Base-by-base conservation (phyloP, 106 monocot species). In the Dendrobium huoshanense region DNA sequence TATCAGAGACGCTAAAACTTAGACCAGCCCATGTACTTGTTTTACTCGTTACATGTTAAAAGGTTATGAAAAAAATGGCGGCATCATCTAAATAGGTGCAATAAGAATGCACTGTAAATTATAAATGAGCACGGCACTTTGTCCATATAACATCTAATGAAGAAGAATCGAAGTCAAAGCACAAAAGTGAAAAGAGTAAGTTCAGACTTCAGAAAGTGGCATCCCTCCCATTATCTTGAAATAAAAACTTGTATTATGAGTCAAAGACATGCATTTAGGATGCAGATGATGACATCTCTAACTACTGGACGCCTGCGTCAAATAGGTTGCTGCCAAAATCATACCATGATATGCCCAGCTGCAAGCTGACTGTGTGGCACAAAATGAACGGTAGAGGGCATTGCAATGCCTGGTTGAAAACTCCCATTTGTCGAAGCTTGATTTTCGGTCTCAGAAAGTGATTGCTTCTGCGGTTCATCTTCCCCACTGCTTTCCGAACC, bases 401-500 rank as follows among this genome's bases (percentile, higher is more conserved):
- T 68, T 58, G 82, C 44, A 51, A 83, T 61, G 15, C 80, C 77
- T 41, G 87, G 67, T 75, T 87, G 78, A 22, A 70, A 81, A 42
- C 73, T 83, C 58, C 51, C 78, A 77, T 13, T 77, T 41, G 76
- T 31, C 31, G 51, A 27, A 51, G 67, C 44, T 27, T 83, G 82
- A 20, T 81, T 31, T 72, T 81, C 87, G 73, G 43, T 74, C 47
- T 85, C 87, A 72, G 77, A 31, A 73, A 82, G 85, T 72, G 72
- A 61, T 47, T 80, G 81, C 43, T 78, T 79, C 75, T 85, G 85
- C 55, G 83, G 87, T 41, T 90, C 87, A 82, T 87, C 83, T 20
- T 82, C 24, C 54, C 77, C 87, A 79, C 61, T 81, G 16, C 84
- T 80, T 81, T 90, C 85, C 80, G 76, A 49, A 48, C 45, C 76